Base-by-base conservation (phyloP, 495 filamentous ascomycete species). In the Penicillium samsonianum region DNA sequence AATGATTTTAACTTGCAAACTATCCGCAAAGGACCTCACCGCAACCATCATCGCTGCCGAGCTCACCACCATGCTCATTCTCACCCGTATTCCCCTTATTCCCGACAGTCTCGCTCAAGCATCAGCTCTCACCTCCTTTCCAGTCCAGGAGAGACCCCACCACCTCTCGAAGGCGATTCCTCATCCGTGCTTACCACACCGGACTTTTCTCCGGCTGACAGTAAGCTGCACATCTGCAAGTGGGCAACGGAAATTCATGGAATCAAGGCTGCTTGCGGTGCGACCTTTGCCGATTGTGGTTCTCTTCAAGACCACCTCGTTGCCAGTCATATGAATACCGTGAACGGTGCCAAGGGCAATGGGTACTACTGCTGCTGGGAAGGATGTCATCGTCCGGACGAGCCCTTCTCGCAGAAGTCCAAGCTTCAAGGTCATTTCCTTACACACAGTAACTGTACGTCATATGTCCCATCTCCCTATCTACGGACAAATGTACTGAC, bases 351-450 rank as follows among this genome's bases (percentile, higher is more conserved):
- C n/a, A 78, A 72, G 59, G 75, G 77, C 1, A 70, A 67, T 17
- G 77, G 77, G n/a, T 79, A 79, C 59, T 79, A 79, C 50, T 79
- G 77, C 50, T 70, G 75, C 59, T 79, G 77, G 77, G 68, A 73
- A 49, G 77, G 75, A 10, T 79, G 77, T 30, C 70, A 74, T 51
- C 77, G 77, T 0, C 77, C 77, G 3, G 64, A 75, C 38, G 75
- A 79, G 50, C 75, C 77, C 3, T 79, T 79, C 44, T 79, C 77
- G 41, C 77, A 79, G 49, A 79, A 79, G 55, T 79, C 77, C 1
- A 79, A 79, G 46, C 69, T 79, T n/a, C 77, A 79, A 44, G 77
- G 77, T 5, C 77, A 79, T 50, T 79, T 77, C 45, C 55, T 79
- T 23, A 79, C 75, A 3, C 77, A 79, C 56, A 79, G 77, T 53